Conservation (phyloP, 768 basidiomycete species). For the Podaxis sp. region DNA sequence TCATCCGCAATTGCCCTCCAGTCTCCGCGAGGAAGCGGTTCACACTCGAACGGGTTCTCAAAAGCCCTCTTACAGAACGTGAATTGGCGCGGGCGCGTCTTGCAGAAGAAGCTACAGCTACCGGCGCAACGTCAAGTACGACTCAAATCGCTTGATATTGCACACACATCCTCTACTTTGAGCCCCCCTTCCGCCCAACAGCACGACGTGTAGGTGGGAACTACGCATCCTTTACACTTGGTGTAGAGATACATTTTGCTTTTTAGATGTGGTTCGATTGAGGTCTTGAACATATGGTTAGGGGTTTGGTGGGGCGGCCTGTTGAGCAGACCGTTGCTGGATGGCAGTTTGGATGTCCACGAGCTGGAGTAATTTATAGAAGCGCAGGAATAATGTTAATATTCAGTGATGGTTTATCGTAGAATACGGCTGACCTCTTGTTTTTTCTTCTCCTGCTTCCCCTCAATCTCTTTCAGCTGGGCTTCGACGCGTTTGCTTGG, state of each 20-base stretch:
- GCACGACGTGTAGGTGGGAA: neutral
- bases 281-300: neutral
- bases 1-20: conserved; percentile 81
- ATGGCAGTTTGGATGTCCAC: conserved; percentile 65
- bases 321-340: conserved; percentile 37
- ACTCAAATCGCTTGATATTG: conserved; percentile 6
- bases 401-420: conserved; percentile 1
- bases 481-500: conserved; percentile 70
- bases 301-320: conserved; percentile 16
- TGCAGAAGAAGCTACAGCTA: conserved; percentile 18
- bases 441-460: conserved; percentile 80
- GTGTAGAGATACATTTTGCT: neutral
- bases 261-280: neutral
- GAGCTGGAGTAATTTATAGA: conserved; percentile 40
- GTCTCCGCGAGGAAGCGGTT: conserved; percentile 80
- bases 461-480: conserved; percentile 77
- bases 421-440: conserved; percentile 55
- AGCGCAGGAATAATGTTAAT: neutral
- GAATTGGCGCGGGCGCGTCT: conserved; percentile 36
- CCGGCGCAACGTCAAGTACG: conserved; percentile 18
- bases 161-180: neutral
- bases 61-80: conserved; percentile 67
- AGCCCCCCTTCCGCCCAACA: neutral
- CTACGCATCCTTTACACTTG: neutral
- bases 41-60: conserved; percentile 62